Base-by-base conservation (phyloP, 2,329 filamentous ascomycete genomes). In the Scytalidium sp. region DNA sequence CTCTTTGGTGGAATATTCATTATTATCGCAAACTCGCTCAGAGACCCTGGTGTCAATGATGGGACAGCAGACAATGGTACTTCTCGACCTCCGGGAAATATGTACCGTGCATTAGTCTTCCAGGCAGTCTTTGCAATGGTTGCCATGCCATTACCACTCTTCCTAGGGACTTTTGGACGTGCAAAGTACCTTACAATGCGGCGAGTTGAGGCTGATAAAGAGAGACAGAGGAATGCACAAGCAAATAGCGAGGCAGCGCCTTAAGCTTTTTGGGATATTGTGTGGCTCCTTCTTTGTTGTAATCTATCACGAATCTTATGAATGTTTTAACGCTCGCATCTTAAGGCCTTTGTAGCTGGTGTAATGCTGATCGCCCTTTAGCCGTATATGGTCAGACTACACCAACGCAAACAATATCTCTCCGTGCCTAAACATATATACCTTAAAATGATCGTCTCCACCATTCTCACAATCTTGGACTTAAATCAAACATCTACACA, bases 1-100 rank as follows among this genome's bases (percentile, higher is more conserved):
- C 69, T 97, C 7, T 70, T 95, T 1, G 94, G 94, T 11, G 92
- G 83, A 2, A 70, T 92, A 22, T 96, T 97, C 63, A 88, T 97
- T 60, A 72, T 99, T 23, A 70, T 93, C 50, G 88, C 89, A 71
- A 86, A 91, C 65, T 88, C 86, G 17, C 74, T 97, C 54, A 81
- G 82, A 56, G 81, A 65, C 4, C 62, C 47, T 2, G 64, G 60
- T 1, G 32, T 40, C 1, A 60, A 59, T 23, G 60, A 65, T 45
- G 64, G 60, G 6, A 70, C 72, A 1, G 75, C 73, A 0, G 61
- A 65, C 9, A 65, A 70, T 15, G 82, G 73, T 1, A 60, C 51
- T 19, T 45, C 43, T 5, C 46, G 69, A 29, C 88, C 87, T 13
- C 85, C 86, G 0, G 67, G 70, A 17, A 87, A 91, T 62, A 92